phyloP scores from a whole-genome alignment of 306 rosid genomes.

The Quercus cerris region DNA sequence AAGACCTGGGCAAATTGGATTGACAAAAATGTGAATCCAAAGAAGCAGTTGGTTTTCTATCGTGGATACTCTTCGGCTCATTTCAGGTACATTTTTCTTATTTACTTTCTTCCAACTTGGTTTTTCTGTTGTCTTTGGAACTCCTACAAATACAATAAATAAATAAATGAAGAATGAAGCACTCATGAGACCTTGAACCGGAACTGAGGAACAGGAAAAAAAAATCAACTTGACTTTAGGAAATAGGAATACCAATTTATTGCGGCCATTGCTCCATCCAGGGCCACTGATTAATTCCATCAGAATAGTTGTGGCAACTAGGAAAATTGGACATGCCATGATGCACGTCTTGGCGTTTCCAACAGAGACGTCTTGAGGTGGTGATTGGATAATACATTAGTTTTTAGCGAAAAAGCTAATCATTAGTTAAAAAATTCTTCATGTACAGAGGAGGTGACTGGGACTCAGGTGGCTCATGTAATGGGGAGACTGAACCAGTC shows the following conservation, averaged over 20 bases:
- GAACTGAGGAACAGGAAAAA: neutral
- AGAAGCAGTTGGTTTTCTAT: slow-evolving; percentile 70
- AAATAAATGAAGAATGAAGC: neutral
- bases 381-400: no score
- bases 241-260: neutral
- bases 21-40: slow-evolving; percentile 64
- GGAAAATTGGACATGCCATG: no score
- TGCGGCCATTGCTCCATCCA: neutral
- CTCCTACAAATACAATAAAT: neutral
- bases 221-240: neutral
- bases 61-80: slow-evolving; percentile 95
- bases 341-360: no score
- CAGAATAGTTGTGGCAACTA: no score
- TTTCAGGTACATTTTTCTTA: slow-evolving; percentile 59
- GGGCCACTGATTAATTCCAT: neutral
- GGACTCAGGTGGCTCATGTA: slow-evolving; percentile 97
- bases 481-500: slow-evolving; percentile 80
- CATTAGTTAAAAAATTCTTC: slow-evolving; percentile 3
- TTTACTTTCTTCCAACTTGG: slow-evolving; percentile 2
- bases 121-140: slow-evolving; percentile 1
- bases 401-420: no score
- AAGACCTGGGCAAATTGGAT: slow-evolving; percentile 91
- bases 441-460: slow-evolving; percentile 87
- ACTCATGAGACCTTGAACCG: neutral
- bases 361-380: no score